A percentile compares a stretch with the other conserved stretches of the same genome.
Conservation (phyloP, 768 basidiomycete genomes). For the Gymnopilus junonius region DNA sequence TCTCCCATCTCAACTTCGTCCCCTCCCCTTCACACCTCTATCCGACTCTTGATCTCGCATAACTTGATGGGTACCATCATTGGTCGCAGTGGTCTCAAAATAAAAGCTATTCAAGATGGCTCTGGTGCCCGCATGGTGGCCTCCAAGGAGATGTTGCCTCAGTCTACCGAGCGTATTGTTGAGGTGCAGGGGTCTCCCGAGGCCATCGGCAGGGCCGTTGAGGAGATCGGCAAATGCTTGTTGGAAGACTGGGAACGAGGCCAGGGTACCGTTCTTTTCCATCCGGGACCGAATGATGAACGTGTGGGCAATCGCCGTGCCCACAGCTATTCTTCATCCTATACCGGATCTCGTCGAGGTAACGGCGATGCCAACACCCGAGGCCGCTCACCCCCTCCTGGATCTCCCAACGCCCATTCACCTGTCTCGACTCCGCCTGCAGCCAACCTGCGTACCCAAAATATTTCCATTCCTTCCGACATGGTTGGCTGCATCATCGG, state of each 20-base stretch:
- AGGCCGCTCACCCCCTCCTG: constrained; percentile 52
- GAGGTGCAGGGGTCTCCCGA: constrained; percentile 96
- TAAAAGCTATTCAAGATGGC: constrained; percentile 97
- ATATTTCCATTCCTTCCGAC: constrained; percentile 98
- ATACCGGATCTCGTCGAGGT: constrained; percentile 59
- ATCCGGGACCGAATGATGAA: constrained; percentile 87
- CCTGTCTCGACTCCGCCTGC: constrained; percentile 59
- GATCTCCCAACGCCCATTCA: constrained; percentile 48
- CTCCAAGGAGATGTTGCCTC: constrained; percentile 98
- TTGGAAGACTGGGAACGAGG: constrained; percentile 97
- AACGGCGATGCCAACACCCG: constrained; percentile 60
- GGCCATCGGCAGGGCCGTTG: constrained; percentile 89
- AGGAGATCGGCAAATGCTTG: constrained; percentile 94
- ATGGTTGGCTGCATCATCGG: constrained; percentile 99
- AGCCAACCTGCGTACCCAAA: constrained; percentile 94
- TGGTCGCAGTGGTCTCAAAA: constrained; percentile 94
- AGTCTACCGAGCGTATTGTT: constrained; percentile 98
- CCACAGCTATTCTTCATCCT: constrained; percentile 54
- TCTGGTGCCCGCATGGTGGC: constrained; percentile 99
- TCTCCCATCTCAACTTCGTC: constrained; percentile 71
- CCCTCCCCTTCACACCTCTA: constrained; percentile 82
- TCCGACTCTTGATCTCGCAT: constrained; percentile 97
- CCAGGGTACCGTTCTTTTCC: constrained; percentile 92
- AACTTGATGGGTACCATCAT: constrained; percentile 99
- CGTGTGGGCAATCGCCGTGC: constrained; percentile 56